A percentile compares a stretch with the other conserved stretches of the same genome.
Conservation (phyloP, 2,329 filamentous ascomycete genomes). For the Trichoderma sp. region DNA sequence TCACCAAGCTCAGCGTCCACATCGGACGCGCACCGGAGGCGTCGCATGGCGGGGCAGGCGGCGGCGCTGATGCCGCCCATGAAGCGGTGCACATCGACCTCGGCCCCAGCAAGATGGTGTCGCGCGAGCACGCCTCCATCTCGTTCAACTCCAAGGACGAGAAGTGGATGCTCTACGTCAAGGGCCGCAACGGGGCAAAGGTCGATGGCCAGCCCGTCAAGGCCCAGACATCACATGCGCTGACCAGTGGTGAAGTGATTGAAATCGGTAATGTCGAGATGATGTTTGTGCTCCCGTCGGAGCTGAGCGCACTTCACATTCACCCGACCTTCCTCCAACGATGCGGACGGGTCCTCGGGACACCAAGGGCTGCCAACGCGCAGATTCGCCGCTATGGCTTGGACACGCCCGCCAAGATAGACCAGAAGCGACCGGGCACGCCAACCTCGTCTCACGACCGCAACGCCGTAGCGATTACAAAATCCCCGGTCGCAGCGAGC, state of each 20-base stretch:
- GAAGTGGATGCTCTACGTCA: slow-evolving; percentile 83
- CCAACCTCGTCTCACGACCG: slow-evolving; percentile 53
- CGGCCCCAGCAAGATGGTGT: slow-evolving; percentile 80
- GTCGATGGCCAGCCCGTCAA: slow-evolving; percentile 76
- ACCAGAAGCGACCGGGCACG: slow-evolving; percentile 64
- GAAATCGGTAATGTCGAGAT: slow-evolving; percentile 94
- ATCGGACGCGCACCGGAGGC: slow-evolving; percentile 72
- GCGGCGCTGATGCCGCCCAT: slow-evolving; percentile 50
- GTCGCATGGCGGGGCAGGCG: slow-evolving; percentile 41
- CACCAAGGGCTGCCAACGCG: slow-evolving; percentile 35
- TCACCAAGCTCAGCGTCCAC: slow-evolving; percentile 73
- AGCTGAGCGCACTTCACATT: slow-evolving; percentile 67
- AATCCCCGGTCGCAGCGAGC: slow-evolving; percentile 41
- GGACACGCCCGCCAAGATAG: slow-evolving; percentile 62
- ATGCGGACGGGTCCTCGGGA: slow-evolving; percentile 56
- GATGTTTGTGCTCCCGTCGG: slow-evolving; percentile 94
- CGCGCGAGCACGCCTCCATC: slow-evolving; percentile 75
- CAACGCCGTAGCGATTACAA: slow-evolving; percentile 32
- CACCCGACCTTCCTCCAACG: slow-evolving; percentile 71
- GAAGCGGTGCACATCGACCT: slow-evolving; percentile 81
- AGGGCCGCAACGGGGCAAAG: slow-evolving; percentile 88
- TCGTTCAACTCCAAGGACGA: slow-evolving; percentile 69
- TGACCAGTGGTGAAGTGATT: slow-evolving; percentile 87
- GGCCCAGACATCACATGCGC: slow-evolving; percentile 64
- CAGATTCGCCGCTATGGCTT: slow-evolving; percentile 48